These are phyloP conservation scores for Gynochthodes officinalis DNA, from an alignment of 257 asterid genomes.

Conservation along the genomic window DNA sequence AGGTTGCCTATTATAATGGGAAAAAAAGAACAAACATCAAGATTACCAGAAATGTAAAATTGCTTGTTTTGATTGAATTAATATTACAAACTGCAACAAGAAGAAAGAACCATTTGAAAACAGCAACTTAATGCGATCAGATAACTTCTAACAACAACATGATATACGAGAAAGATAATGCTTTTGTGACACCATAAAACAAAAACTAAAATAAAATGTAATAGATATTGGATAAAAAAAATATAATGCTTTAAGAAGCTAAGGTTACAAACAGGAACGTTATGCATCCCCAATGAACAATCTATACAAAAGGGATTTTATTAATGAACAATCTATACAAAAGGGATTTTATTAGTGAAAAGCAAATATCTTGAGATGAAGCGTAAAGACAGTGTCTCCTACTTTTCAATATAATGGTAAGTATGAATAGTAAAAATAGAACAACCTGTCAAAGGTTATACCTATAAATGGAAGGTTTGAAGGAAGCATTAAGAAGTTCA, in stretches of 20 bases:
- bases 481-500: neutral
- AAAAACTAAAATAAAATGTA: neutral
- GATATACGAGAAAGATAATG: neutral
- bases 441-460: no score
- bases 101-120: neutral
- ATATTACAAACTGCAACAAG: neutral
- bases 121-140: no score
- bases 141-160: neutral
- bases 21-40: neutral
- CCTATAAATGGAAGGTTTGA: no score
- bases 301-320: neutral
- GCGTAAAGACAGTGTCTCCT: neutral
- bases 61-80: neutral
- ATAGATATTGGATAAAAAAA: neutral
- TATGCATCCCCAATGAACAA: neutral
- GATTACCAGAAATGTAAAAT: neutral
- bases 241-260: neutral
- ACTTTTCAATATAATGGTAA: neutral
- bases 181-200: neutral
- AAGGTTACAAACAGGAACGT: neutral
- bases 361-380: neutral
- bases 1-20: conserved; percentile 40
- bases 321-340: neutral
- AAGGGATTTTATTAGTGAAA: neutral
- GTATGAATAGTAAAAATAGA: neutral